phyloP scores from a whole-genome alignment of 2,329 filamentous ascomycete genomes.

The Peltaster fructicola region DNA sequence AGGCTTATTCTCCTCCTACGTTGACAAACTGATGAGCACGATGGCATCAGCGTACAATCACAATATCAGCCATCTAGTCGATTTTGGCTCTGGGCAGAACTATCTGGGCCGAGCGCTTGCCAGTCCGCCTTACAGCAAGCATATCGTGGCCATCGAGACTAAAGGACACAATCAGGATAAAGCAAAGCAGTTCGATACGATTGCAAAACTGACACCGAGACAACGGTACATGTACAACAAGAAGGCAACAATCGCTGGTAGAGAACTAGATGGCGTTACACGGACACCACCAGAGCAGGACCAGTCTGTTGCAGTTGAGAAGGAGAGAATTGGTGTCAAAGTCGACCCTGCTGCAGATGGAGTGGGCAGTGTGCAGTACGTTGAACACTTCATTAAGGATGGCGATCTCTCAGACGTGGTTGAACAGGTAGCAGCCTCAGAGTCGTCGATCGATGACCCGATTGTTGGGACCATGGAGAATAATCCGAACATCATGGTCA shows the following conservation, averaged over 20 bases:
- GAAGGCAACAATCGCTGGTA: conserved; percentile 50
- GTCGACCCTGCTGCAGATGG: conserved; percentile 41
- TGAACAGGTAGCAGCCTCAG: conserved; percentile 28
- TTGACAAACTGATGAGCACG: conserved; percentile 46
- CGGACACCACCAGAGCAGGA: conserved; percentile 9
- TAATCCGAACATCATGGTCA: conserved; percentile 49
- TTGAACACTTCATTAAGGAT: conserved; percentile 55
- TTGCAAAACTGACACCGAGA: conserved; percentile 58
- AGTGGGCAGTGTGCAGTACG: conserved; percentile 57
- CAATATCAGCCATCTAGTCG: conserved; percentile 66
- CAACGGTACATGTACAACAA: conserved; percentile 64
- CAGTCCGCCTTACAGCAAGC: conserved; percentile 65
- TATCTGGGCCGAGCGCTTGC: conserved; percentile 82
- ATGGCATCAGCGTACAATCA: conserved; percentile 30
- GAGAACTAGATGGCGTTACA: conserved; percentile 6
- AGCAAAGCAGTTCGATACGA: conserved; percentile 68
- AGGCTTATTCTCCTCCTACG: conserved; percentile 70
- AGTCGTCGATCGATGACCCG: conserved; percentile 7
- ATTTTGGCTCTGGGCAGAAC: conserved; percentile 93
- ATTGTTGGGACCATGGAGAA: conserved; percentile 2
- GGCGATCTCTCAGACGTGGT: conserved; percentile 54
- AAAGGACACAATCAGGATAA: conserved; percentile 71
- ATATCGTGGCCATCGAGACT: conserved; percentile 82
- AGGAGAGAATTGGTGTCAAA: conserved; percentile 4
- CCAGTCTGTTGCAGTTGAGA: conserved; percentile 1